Conservation (phyloP, 345 rosid genomes). For the Passiflora organensis region DNA sequence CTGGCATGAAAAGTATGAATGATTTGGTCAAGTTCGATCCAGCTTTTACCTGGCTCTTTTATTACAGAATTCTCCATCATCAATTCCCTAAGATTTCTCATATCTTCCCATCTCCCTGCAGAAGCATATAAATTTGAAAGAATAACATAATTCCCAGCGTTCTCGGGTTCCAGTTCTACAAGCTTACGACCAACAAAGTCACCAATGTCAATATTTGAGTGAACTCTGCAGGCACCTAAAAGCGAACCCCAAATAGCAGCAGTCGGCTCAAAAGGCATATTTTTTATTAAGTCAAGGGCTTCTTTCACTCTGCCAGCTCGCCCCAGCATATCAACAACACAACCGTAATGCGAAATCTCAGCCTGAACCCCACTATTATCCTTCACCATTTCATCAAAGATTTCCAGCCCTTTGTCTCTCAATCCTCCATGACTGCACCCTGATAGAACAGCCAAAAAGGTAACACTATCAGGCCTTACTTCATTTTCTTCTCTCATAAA, state of each 20-base stretch:
- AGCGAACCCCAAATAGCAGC: conserved; percentile 82
- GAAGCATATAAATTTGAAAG: conserved; percentile 84
- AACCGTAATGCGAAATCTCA: conserved; percentile 74
- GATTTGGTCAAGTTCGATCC: conserved; percentile 69
- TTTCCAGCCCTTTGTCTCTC: conserved; percentile 61
- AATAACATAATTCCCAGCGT: conserved; percentile 75
- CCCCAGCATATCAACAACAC: conserved; percentile 79
- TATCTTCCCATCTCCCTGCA: conserved; percentile 84
- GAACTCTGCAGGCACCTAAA: conserved; percentile 82
- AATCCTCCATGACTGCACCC: conserved; percentile 93
- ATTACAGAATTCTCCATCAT: conserved; percentile 65
- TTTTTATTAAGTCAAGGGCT: conserved; percentile 50
- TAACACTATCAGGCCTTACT: conserved; percentile 62
- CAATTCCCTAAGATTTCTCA: conserved; percentile 48
- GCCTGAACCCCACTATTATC: conserved; percentile 45
- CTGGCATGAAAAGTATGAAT: conserved; percentile 72
- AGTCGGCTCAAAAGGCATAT: conserved; percentile 71
- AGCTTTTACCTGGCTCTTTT: conserved; percentile 88
- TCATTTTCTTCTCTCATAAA: conserved; percentile 60
- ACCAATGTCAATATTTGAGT: conserved; percentile 60
- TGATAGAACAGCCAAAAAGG: conserved; percentile 74
- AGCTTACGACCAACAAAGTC: conserved; percentile 50
- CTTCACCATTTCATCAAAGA: conserved; percentile 50
- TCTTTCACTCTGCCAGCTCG: conserved; percentile 77
- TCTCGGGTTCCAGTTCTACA: conserved; percentile 72